These are phyloP conservation scores for Tubosaeta sp. DNA, from an alignment of 768 basidiomycete genomes.

Conservation along the genomic window DNA sequence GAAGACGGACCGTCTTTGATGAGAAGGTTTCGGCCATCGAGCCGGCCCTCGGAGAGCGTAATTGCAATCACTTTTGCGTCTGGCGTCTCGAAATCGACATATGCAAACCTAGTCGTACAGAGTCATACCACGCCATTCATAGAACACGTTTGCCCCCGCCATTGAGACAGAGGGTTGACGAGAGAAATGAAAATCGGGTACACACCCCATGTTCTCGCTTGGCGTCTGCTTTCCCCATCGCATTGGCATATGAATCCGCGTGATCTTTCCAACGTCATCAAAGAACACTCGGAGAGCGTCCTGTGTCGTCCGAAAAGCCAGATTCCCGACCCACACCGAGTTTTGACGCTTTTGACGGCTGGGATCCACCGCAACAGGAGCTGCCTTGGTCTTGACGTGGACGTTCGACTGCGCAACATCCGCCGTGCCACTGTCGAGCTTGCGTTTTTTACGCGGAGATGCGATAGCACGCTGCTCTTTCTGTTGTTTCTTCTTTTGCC, in stretches of 20 bases:
- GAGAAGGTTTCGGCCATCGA: constrained; percentile 82
- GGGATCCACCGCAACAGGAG: constrained; percentile 4
- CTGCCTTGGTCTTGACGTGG: constrained; percentile 1
- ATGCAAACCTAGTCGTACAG: constrained; percentile 69
- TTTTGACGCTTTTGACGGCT: constrained; percentile 58
- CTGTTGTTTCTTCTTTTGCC: constrained; percentile 47
- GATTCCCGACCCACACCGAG: constrained; percentile 94
- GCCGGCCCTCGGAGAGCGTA: constrained; percentile 69
- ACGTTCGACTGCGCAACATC: background rate
- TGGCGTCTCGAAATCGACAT: constrained; percentile 84
- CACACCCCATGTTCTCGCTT: constrained; percentile 77
- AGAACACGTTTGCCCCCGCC: background rate
- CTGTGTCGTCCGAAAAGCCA: constrained; percentile 83
- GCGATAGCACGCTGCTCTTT: constrained; percentile 18
- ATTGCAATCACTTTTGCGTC: constrained; percentile 77
- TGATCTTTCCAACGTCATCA: constrained; percentile 66
- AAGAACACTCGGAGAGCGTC: constrained; percentile 71
- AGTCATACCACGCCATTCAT: constrained; percentile 6
- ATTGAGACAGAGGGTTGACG: background rate
- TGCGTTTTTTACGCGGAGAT: constrained; percentile 41
- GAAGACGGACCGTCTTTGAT: constrained; percentile 80
- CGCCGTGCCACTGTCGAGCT: constrained; percentile 32
- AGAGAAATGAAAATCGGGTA: constrained; percentile 13
- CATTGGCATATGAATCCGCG: constrained; percentile 81
- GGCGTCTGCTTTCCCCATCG: constrained; percentile 53